These are phyloP conservation scores for Trifolium pratense DNA, from an alignment of 306 rosid species.

Conservation along the genomic window DNA sequence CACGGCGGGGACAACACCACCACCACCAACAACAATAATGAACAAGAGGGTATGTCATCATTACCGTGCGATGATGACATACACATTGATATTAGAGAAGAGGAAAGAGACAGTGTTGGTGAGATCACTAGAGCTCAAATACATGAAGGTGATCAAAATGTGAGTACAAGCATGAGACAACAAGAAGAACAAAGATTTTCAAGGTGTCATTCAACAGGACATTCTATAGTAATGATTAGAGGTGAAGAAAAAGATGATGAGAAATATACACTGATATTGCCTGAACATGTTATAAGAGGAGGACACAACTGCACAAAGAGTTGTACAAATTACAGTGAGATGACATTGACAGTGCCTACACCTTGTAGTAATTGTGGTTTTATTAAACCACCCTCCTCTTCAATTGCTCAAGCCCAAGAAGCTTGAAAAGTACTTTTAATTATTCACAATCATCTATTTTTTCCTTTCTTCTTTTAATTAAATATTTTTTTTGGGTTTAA, in stretches of 20 bases:
- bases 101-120: conserved; percentile 35
- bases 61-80: conserved; percentile 25
- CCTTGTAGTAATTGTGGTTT: conserved; percentile 48
- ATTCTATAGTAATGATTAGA: conserved; percentile 60
- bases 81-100: conserved; percentile 51
- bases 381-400: conserved; percentile 30
- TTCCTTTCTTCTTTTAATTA: background rate
- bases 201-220: conserved; percentile 78
- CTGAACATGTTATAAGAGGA: conserved; percentile 53
- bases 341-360: conserved; percentile 32
- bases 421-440: conserved; percentile 3
- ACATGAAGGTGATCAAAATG: background rate
- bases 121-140: background rate
- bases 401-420: background rate
- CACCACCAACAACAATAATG: background rate
- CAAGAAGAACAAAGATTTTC: conserved; percentile 33
- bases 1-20: background rate
- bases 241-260: conserved; percentile 37
- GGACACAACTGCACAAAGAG: conserved; percentile 55
- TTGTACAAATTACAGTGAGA: conserved; percentile 53
- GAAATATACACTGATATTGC: conserved; percentile 60
- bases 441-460: background rate
- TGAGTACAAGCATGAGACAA: background rate
- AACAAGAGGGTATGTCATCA: background rate
- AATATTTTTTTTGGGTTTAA: background rate